Conservation (phyloP, 495 filamentous ascomycete genomes). For the Evernia prunastri region DNA sequence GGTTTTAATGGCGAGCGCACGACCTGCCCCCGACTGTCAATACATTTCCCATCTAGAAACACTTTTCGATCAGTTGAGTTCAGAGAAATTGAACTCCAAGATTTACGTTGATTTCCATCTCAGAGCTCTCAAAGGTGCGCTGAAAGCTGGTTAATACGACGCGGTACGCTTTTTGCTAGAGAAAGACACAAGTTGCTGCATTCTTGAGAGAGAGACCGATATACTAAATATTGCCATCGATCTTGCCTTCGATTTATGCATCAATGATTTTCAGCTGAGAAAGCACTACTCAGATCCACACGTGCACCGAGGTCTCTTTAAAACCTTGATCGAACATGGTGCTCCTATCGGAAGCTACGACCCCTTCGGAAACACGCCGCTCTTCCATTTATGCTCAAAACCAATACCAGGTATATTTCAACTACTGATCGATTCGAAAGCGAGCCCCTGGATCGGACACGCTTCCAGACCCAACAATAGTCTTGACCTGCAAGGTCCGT, state of each 20-base stretch:
- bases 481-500: neutral
- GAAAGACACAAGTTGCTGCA: neutral
- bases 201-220: constrained; percentile 2
- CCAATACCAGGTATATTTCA: neutral
- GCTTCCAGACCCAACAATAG: neutral
- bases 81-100: neutral
- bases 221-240: constrained; percentile 3
- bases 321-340: neutral
- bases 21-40: neutral
- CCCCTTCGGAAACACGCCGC: neutral
- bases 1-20: neutral
- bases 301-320: neutral
- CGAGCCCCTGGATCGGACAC: neutral
- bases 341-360: neutral
- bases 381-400: constrained; percentile 1
- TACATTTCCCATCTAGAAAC: neutral
- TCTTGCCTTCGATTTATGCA: neutral
- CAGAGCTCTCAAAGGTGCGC: constrained; percentile 4
- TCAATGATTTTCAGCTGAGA: neutral
- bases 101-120: neutral
- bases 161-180: neutral
- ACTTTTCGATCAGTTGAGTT: constrained; percentile 1
- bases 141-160: constrained; percentile 1
- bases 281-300: neutral
- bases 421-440: constrained; percentile 1